These are phyloP conservation scores for Diphasiastrum complanatum DNA, from an alignment of 83 land plant genomes.

Conservation along the genomic window DNA sequence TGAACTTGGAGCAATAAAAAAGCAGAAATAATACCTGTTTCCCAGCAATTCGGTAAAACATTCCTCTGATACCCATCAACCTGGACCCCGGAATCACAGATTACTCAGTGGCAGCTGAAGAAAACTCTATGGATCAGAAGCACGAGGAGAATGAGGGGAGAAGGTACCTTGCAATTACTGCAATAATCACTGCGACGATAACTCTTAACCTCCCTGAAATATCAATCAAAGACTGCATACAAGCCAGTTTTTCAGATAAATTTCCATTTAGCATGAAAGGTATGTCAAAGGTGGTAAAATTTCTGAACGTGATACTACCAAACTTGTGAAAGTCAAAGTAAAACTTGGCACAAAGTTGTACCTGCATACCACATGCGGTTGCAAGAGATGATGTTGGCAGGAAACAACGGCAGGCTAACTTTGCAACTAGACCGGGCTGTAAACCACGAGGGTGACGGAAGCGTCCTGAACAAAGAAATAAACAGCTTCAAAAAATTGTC, in stretches of 20 bases:
- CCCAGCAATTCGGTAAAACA: constrained; percentile 49
- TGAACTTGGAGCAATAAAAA: too few relatives aligned
- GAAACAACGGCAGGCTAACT: constrained; percentile 38
- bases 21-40: constrained; percentile 44
- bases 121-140: neutral
- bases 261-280: neutral
- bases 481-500: neutral
- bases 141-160: neutral
- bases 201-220: constrained; percentile 38
- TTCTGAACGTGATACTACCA: too few relatives aligned
- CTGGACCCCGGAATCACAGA: constrained; percentile 15
- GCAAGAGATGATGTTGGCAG: constrained; percentile 51
- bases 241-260: constrained; percentile 7
- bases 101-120: neutral
- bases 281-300: too few relatives aligned
- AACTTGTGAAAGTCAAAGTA: neutral
- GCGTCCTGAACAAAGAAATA: constrained; percentile 26
- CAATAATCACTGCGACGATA: constrained; percentile 37
- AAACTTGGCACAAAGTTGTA: neutral
- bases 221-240: constrained; percentile 39
- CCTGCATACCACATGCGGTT: constrained; percentile 59
- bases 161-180: constrained; percentile 38
- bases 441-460: constrained; percentile 43
- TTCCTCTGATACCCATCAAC: constrained; percentile 34
- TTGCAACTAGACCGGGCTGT: constrained; percentile 34